Evolutionary conservation across 1,284 basidiomycete species (phyloP).

Genomic region (Laetiporus sulphureus): DNA sequence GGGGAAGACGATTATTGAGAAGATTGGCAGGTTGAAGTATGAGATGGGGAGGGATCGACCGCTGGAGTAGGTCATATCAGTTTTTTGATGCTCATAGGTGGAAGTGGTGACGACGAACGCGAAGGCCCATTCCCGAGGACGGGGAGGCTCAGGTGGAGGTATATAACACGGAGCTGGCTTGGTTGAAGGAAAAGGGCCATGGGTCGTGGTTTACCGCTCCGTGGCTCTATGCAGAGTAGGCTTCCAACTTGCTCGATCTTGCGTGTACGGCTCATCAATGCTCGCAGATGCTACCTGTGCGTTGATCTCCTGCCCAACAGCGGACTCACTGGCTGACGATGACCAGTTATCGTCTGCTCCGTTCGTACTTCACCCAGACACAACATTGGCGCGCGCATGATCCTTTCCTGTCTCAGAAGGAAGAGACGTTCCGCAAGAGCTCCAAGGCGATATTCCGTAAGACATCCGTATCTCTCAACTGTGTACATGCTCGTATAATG

Average conservation of each 20-base stretch:
- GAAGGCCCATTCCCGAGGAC: slow-evolving; percentile 66
- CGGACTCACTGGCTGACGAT: background rate
- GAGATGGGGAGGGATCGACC: slow-evolving; percentile 80
- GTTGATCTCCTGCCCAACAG: slow-evolving; percentile 13
- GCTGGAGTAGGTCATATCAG: slow-evolving; percentile 50
- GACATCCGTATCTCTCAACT: slow-evolving; percentile 5
- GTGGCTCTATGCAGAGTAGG: slow-evolving; percentile 90
- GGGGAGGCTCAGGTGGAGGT: slow-evolving; percentile 58
- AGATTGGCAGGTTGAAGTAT: slow-evolving; percentile 81
- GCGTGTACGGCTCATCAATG: background rate
- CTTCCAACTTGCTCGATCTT: background rate
- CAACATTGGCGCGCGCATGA: slow-evolving; percentile 77
- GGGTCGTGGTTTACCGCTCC: slow-evolving; percentile 89
- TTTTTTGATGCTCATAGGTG: background rate
- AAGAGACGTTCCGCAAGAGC: slow-evolving; percentile 78
- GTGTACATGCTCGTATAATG: background rate
- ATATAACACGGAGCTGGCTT: slow-evolving; percentile 71
- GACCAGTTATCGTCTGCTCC: slow-evolving; percentile 77
- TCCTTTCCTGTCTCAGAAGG: slow-evolving; percentile 81
- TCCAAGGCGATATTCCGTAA: slow-evolving; percentile 72
- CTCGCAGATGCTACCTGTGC: slow-evolving; percentile 56
- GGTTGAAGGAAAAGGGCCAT: slow-evolving; percentile 40
- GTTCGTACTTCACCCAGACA: slow-evolving; percentile 69
- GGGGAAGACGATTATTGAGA: slow-evolving; percentile 76
- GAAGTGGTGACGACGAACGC: background rate